Percentiles rank a stretch among this genome's conserved stretches.
Evolutionary conservation across 2,329 filamentous ascomycete species (phyloP).

Genomic region (Malbranchea cinnamomea): DNA sequence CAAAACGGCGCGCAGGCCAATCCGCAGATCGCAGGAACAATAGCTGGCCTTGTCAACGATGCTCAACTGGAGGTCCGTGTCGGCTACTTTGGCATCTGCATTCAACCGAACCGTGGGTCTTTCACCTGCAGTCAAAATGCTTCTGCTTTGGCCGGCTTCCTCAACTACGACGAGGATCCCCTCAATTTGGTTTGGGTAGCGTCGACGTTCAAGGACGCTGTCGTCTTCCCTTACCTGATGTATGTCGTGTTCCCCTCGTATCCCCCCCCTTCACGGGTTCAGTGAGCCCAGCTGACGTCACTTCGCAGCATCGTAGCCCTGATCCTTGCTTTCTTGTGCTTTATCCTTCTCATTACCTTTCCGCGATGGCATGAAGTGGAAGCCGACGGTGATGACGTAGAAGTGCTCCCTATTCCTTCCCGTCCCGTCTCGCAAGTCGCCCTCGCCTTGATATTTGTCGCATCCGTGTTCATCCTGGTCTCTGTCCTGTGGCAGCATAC

Average conservation of each 20-base stretch:
- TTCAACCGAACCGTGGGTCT: conserved; percentile 75
- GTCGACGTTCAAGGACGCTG: conserved; percentile 92
- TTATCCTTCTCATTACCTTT: conserved; percentile 89
- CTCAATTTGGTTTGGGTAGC: conserved; percentile 96
- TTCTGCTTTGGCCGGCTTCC: conserved; percentile 76
- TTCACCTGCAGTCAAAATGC: conserved; percentile 98
- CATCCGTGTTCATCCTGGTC: conserved; percentile 51
- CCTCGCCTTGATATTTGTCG: conserved; percentile 73
- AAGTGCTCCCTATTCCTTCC: conserved; percentile 88
- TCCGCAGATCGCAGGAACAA: conserved; percentile 71
- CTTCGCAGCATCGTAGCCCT: conserved; percentile 74
- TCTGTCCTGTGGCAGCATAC: conserved; percentile 58
- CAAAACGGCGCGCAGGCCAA: conserved; percentile 82
- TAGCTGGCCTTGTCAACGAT: conserved; percentile 75
- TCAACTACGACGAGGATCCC: conserved; percentile 83
- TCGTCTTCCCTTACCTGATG: conserved; percentile 95
- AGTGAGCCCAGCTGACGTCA: conserved; percentile 2
- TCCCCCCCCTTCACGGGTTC: conserved; percentile 5
- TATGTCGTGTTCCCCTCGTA: conserved; percentile 34
- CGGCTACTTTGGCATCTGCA: conserved; percentile 95
- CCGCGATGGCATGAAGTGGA: conserved; percentile 88
- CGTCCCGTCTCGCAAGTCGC: conserved; percentile 85
- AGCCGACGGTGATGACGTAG: conserved; percentile 61
- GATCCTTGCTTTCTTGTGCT: conserved; percentile 90
- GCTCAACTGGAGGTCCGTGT: conserved; percentile 81